These are phyloP conservation scores for Fusarium stilboides DNA, from an alignment of 2,329 filamentous ascomycete species.

Conservation along the genomic window DNA sequence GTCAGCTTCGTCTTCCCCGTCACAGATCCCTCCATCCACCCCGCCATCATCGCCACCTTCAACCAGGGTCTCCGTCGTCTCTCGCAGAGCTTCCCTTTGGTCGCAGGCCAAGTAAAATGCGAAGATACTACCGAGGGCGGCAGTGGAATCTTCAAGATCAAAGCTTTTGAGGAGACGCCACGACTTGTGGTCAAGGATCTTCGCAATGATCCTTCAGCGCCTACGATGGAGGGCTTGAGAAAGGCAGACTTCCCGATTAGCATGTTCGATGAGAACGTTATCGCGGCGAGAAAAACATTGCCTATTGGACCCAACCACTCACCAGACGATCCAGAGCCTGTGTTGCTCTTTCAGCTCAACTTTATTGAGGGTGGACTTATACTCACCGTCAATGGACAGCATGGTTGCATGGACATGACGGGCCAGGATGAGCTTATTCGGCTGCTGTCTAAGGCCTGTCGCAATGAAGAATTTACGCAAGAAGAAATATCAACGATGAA, in stretches of 20 bases:
- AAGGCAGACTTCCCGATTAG: conserved; percentile 60
- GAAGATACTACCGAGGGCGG: conserved; percentile 48
- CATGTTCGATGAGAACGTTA: conserved; percentile 63
- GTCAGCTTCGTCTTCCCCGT: conserved; percentile 59
- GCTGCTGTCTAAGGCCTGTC: conserved; percentile 66
- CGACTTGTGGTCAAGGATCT: conserved; percentile 61
- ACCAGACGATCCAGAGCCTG: conserved; percentile 51
- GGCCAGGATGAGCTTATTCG: conserved; percentile 64
- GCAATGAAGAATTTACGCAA: conserved; percentile 59
- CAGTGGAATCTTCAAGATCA: conserved; percentile 59
- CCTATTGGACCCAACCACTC: conserved; percentile 48
- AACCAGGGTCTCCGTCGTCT: conserved; percentile 58
- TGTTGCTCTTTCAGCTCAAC: conserved; percentile 64
- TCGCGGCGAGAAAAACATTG: conserved; percentile 61
- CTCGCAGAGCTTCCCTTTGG: conserved; percentile 60
- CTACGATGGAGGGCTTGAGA: conserved; percentile 57
- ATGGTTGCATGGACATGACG: conserved; percentile 66
- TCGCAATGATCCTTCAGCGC: conserved; percentile 52
- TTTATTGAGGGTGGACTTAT: conserved; percentile 66
- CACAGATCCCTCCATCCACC: conserved; percentile 38
- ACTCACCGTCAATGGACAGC: conserved; percentile 64
- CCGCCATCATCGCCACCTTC: conserved; percentile 52
- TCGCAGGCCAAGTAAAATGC: conserved; percentile 61
- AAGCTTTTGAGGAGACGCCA: conserved; percentile 51
- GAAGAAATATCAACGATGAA: conserved; percentile 63